Base-by-base conservation (phyloP, 106 monocot species). In the Allium cepa region DNA sequence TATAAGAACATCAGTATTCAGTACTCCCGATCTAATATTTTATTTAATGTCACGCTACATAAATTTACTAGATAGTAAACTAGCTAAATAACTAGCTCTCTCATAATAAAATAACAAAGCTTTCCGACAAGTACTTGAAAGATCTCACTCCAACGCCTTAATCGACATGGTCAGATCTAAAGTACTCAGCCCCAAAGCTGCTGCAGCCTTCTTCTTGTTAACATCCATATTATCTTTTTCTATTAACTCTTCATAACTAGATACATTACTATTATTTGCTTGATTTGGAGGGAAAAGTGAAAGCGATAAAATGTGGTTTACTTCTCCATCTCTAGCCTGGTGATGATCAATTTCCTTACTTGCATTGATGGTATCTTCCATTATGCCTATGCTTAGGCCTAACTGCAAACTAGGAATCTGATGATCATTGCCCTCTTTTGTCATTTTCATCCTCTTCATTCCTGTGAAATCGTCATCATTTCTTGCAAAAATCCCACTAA, bases 111-210 rank as follows among this genome's bases (percentile, higher is more conserved):
- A 8, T 15, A 53, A 73, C 47, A 6, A 64, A 51, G 68, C 77
- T 76, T 80, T 60, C 74, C 77, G 73, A 74, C 75, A 76, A 96
- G 96, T 96, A 96, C 96, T 96, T 91, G 84, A 84, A 88, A 97
- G 96, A 92, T 92, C 92, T 92, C 96, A 97, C 86, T 97, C 91
- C 96, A 88, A 96, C 82, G 96, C 79, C 80, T 74, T 84, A 66
- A 97, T 92, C 48, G 92, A 92, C 96, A 96, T 96, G 91, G 96
- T 96, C 86, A 96, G 96, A 97, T 97, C 92, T 70, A 92, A 92
- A 92, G 96, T 89, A 92, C 89, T 92, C 86, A 75, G 71, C 82
- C 89, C 82, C 76, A 76, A 10, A 50, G 52, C 71, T 74, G 36
- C 36, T 36, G 36, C 36, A 36, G 80, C 84, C 75, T 82, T 83